Conservation (phyloP, 2,329 filamentous ascomycete species). For the Xylariaceae sp. region DNA sequence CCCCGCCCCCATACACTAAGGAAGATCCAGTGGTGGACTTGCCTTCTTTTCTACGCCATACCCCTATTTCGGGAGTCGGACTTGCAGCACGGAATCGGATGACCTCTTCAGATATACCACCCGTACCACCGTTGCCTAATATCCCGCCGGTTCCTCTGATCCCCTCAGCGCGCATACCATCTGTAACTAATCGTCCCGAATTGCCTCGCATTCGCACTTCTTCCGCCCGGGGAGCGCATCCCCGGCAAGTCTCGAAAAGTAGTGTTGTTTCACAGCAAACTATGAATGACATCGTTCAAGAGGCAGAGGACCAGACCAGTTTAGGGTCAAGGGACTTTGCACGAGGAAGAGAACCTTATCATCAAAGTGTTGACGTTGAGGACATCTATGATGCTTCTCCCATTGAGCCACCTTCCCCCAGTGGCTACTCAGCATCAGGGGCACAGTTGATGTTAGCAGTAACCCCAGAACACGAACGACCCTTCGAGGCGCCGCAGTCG, state of each 20-base stretch:
- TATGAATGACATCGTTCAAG: constrained; percentile 15
- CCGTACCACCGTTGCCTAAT: constrained; percentile 29
- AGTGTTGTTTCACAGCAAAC: constrained; percentile 23
- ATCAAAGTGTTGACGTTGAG: constrained; percentile 26
- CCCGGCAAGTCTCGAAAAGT: constrained; percentile 32
- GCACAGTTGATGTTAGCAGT: constrained; percentile 38
- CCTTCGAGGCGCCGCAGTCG: constrained; percentile 32
- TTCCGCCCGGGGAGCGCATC: constrained; percentile 26
- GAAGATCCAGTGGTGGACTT: constrained; percentile 63
- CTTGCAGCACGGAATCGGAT: not conserved
- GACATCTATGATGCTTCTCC: constrained; percentile 42
- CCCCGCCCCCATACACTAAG: constrained; percentile 79
- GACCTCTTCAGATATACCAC: constrained; percentile 26
- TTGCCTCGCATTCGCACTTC: constrained; percentile 41
- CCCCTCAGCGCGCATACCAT: constrained; percentile 2
- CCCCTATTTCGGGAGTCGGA: constrained; percentile 48
- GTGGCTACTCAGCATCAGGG: constrained; percentile 31
- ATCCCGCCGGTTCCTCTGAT: constrained; percentile 22
- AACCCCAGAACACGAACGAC: constrained; percentile 33
- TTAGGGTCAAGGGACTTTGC: not conserved
- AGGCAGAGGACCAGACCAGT: not conserved
- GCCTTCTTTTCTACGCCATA: constrained; percentile 62
- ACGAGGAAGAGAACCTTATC: not conserved
- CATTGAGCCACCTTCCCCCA: constrained; percentile 33
- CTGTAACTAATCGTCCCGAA: constrained; percentile 35